Evolutionary conservation across 257 asterid genomes (phyloP).

Genomic region (Agastache rugosa): DNA sequence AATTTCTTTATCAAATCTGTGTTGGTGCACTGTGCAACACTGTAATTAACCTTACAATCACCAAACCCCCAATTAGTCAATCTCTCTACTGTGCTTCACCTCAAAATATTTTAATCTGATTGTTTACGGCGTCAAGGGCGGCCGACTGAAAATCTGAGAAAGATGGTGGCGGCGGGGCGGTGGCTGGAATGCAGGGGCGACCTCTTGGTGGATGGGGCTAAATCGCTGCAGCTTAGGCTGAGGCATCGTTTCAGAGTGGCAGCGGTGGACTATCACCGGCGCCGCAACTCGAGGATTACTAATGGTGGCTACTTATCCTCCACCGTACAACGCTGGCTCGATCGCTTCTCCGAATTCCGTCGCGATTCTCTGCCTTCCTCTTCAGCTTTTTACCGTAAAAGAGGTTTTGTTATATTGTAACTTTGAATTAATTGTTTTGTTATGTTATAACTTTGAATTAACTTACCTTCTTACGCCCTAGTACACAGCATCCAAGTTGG

Average conservation of each 20-base stretch:
- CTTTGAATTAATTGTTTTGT: neutral
- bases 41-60: neutral
- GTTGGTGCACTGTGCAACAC: no score
- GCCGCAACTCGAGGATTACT: constrained; percentile 48
- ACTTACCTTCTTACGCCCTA: neutral
- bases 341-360: constrained; percentile 77
- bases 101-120: neutral
- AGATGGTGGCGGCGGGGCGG: constrained; percentile 67
- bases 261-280: constrained; percentile 67
- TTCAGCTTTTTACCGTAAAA: constrained; percentile 74
- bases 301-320: constrained; percentile 57
- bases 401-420: constrained; percentile 38
- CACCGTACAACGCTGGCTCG: constrained; percentile 59
- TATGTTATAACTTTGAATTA: neutral
- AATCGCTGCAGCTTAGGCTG: constrained; percentile 69
- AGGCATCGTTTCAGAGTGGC: constrained; percentile 79
- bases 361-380: constrained; percentile 70
- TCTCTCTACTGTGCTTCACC: neutral
- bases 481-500: no score
- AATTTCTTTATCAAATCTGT: no score
- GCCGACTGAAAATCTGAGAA: constrained; percentile 1
- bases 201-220: constrained; percentile 78
- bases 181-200: constrained; percentile 78
- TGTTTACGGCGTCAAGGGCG: neutral
- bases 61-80: neutral